These are phyloP conservation scores for Dimargaris cristalligena DNA, from an alignment of 192 early-diverging fungal genomes.

Conservation along the genomic window DNA sequence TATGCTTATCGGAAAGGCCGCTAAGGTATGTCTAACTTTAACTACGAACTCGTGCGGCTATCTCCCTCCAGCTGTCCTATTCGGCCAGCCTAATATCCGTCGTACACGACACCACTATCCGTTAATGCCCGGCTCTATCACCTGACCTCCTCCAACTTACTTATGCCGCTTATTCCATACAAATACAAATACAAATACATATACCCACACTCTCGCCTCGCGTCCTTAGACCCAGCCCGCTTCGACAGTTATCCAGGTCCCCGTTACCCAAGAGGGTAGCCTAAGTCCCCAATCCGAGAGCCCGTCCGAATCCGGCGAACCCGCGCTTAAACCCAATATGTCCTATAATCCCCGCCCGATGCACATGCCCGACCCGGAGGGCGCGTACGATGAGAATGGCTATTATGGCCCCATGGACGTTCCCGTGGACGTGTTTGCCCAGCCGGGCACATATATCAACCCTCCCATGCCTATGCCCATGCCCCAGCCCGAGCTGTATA, in stretches of 20 bases:
- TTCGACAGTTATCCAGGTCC: neutral
- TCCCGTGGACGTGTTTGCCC: slow-evolving; percentile 5
- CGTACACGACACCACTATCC: too few relatives aligned
- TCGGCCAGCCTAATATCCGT: too few relatives aligned
- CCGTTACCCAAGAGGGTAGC: neutral
- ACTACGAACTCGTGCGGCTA: too few relatives aligned
- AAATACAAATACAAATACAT: too few relatives aligned
- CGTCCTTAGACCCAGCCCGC: too few relatives aligned
- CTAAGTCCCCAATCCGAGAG: neutral
- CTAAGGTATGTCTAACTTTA: neutral
- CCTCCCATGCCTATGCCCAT: neutral
- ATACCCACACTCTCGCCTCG: too few relatives aligned
- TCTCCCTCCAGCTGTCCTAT: too few relatives aligned
- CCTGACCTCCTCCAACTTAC: too few relatives aligned
- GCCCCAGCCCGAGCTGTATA: neutral
- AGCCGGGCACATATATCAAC: neutral
- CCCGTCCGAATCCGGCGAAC: neutral
- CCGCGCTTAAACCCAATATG: neutral
- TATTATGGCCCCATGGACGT: slow-evolving; percentile 7
- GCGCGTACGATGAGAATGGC: neutral
- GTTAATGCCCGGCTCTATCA: too few relatives aligned
- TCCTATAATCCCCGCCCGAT: neutral
- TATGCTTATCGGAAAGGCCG: slow-evolving; percentile 39
- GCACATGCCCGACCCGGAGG: neutral
- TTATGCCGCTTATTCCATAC: too few relatives aligned